Conservation (phyloP, 129 eudicot species). For the Ambrosia artemisiifolia region DNA sequence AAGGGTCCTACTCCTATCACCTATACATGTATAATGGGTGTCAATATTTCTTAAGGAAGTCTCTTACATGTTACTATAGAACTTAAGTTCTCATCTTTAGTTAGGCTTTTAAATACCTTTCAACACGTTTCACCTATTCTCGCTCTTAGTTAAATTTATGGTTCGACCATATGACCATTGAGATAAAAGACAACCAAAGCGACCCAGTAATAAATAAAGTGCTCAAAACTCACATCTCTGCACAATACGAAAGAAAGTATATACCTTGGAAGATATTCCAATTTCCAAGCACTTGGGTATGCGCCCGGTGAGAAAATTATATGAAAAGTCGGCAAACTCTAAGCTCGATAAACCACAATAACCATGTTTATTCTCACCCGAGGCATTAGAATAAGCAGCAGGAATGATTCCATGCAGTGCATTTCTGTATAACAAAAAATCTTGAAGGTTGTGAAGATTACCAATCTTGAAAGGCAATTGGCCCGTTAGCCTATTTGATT, state of each 20-base stretch:
- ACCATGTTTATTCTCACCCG: constrained; percentile 46
- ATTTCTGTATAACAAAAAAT: constrained; percentile 82
- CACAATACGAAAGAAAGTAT: not conserved
- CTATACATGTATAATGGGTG: too few species aligned
- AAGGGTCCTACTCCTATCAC: too few species aligned
- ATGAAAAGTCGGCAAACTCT: constrained; percentile 67
- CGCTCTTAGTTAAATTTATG: not conserved
- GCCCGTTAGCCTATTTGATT: constrained; percentile 83
- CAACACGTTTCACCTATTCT: not conserved
- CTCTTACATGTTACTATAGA: too few species aligned
- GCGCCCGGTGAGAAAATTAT: constrained; percentile 64
- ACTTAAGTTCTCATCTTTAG: too few species aligned
- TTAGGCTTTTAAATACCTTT: not conserved
- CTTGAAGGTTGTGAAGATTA: constrained; percentile 68
- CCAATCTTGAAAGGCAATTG: constrained; percentile 63
- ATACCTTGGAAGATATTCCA: constrained; percentile 71
- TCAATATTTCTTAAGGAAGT: too few species aligned
- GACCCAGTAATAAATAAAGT: not conserved
- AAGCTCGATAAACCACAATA: constrained; percentile 68
- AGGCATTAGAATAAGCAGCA: constrained; percentile 38
- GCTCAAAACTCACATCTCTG: too few species aligned
- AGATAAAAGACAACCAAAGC: not conserved
- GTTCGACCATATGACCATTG: not conserved
- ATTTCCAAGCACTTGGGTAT: constrained; percentile 90
- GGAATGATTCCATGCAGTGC: constrained; percentile 65